phyloP scores from a whole-genome alignment of 129 eudicot genomes.

The Cynara cardunculus region DNA sequence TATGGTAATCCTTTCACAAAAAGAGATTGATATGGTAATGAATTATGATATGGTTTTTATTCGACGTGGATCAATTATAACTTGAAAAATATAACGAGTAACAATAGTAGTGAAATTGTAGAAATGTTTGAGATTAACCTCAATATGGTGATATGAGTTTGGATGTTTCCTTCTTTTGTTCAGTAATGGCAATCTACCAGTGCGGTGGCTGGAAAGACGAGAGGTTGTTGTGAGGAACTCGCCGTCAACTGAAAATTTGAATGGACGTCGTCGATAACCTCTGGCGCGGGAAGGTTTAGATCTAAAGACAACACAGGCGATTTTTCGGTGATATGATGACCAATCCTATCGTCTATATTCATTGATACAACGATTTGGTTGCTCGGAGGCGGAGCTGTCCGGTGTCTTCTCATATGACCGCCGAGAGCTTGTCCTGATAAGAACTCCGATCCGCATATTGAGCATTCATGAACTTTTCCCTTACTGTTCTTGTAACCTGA shows the following conservation, averaged over 20 bases:
- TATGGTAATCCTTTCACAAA: too few species aligned
- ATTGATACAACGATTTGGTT: constrained; percentile 15
- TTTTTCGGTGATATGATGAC: background rate
- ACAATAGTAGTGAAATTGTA: background rate
- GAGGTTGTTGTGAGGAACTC: constrained; percentile 26
- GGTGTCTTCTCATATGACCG: constrained; percentile 92
- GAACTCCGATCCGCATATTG: constrained; percentile 76
- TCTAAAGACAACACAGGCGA: constrained; percentile 45
- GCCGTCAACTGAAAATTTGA: constrained; percentile 29
- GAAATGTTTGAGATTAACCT: constrained; percentile 8
- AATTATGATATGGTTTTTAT: background rate
- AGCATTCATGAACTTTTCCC: constrained; percentile 61
- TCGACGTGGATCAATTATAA: background rate
- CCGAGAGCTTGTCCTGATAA: constrained; percentile 91
- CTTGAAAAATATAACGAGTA: background rate
- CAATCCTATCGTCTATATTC: constrained; percentile 11
- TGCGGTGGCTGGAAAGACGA: constrained; percentile 47
- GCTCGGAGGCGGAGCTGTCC: constrained; percentile 27
- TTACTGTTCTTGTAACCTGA: background rate
- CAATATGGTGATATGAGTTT: background rate
- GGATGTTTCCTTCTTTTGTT: constrained; percentile 5
- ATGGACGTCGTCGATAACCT: constrained; percentile 39
- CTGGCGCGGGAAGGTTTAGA: constrained; percentile 87
- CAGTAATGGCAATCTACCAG: constrained; percentile 75
- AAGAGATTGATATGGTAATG: background rate